Evolutionary conservation across 179 eudicot species (phyloP).

Genomic region (Beta lomatogona): DNA sequence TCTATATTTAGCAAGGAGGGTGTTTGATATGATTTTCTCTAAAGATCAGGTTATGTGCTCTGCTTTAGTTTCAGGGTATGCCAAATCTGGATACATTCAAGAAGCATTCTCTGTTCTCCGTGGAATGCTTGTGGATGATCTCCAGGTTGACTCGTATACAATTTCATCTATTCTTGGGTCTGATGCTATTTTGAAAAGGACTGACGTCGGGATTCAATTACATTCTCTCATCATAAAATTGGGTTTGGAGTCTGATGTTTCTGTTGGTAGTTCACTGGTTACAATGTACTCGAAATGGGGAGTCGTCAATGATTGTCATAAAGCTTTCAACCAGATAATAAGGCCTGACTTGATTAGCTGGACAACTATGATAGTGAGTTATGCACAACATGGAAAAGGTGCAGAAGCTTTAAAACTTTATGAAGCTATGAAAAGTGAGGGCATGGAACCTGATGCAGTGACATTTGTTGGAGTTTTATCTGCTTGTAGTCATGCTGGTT

Average conservation of each 20-base stretch:
- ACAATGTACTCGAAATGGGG: conserved; percentile 76
- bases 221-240: conserved; percentile 54
- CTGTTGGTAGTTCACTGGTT: conserved; percentile 68
- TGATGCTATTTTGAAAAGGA: conserved; percentile 40
- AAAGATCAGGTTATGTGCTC: conserved; percentile 68
- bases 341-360: conserved; percentile 67
- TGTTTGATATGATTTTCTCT: conserved; percentile 52
- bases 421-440: conserved; percentile 58
- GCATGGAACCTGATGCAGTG: conserved; percentile 72
- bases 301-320: conserved; percentile 51
- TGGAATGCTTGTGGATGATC: conserved; percentile 44
- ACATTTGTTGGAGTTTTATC: conserved; percentile 78
- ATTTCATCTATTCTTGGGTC: conserved; percentile 65
- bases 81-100: conserved; percentile 52
- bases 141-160: conserved; percentile 53
- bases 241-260: conserved; percentile 57
- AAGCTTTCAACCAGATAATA: conserved; percentile 54
- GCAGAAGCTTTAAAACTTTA: conserved; percentile 56
- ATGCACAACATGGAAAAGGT: conserved; percentile 77
- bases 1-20: conserved; percentile 51
- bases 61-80: conserved; percentile 75
- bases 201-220: conserved; percentile 50
- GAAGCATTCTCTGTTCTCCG: conserved; percentile 59
- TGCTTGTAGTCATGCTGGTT: conserved; percentile 88
- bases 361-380: conserved; percentile 77